A percentile compares a stretch with the other conserved stretches of the same genome.
These are phyloP conservation scores for Fusarium setosum DNA, from an alignment of 2,329 filamentous ascomycete genomes.

Conservation along the genomic window DNA sequence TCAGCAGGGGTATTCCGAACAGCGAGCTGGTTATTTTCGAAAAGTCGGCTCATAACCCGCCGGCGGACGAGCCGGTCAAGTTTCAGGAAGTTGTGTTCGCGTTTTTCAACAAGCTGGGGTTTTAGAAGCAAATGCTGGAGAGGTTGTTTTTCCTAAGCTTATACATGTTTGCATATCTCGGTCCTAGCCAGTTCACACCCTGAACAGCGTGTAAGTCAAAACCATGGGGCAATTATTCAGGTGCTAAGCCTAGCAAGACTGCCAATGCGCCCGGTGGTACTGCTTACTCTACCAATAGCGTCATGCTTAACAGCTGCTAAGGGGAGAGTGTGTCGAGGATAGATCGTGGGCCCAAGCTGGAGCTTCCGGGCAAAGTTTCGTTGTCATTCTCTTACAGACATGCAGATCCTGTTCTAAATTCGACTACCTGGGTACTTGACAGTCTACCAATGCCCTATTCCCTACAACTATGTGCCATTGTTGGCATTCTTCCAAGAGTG, in stretches of 20 bases:
- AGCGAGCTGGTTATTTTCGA: conserved; percentile 15
- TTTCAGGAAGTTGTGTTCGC: not conserved
- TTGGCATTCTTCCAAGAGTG: too few species aligned
- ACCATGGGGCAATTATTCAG: not conserved
- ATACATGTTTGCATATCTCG: too few species aligned
- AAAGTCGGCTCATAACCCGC: conserved; percentile 10
- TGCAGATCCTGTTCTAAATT: too few species aligned
- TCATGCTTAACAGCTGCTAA: conserved; percentile 1
- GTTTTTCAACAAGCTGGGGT: not conserved
- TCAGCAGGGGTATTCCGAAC: not conserved
- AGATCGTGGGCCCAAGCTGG: too few species aligned
- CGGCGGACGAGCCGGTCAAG: conserved; percentile 3
- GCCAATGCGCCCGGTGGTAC: not conserved
- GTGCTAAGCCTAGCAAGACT: not conserved
- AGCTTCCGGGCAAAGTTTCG: too few species aligned
- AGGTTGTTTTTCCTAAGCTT: too few species aligned
- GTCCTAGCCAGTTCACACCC: conserved; percentile 54
- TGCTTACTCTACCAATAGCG: not conserved
- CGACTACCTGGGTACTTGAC: too few species aligned
- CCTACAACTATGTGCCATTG: too few species aligned
- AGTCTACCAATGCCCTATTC: too few species aligned
- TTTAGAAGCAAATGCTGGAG: too few species aligned
- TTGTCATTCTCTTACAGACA: too few species aligned
- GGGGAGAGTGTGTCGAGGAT: too few species aligned
- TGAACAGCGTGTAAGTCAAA: conserved; percentile 25